These are phyloP conservation scores for Pyricularia grisea DNA, from an alignment of 2,329 filamentous ascomycete species.

Conservation along the genomic window DNA sequence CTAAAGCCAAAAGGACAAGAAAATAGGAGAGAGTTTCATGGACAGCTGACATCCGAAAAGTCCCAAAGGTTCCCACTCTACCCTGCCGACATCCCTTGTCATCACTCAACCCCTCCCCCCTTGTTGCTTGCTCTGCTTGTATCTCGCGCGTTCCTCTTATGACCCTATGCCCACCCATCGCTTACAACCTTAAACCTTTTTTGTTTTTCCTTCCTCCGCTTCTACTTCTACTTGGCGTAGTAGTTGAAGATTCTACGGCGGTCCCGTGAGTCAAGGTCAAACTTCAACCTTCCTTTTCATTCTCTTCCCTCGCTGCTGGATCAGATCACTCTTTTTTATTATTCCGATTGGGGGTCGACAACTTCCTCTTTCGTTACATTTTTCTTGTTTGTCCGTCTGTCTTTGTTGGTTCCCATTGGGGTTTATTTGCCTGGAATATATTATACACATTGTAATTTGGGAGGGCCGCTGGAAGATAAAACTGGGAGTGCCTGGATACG, in stretches of 20 bases:
- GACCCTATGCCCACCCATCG: slow-evolving; percentile 22
- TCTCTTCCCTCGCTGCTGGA: slow-evolving; percentile 43
- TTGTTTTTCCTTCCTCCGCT: slow-evolving; percentile 15
- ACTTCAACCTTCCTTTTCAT: slow-evolving; percentile 24
- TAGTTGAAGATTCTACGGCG: slow-evolving; percentile 33
- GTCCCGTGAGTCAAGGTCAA: slow-evolving; percentile 24
- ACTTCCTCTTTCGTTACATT: slow-evolving; percentile 17
- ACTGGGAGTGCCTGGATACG: neutral
- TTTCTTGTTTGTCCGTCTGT: neutral
- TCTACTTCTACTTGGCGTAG: slow-evolving; percentile 22
- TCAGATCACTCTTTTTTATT: slow-evolving; percentile 45
- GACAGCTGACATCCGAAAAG: slow-evolving; percentile 27
- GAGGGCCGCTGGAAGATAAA: slow-evolving; percentile 13
- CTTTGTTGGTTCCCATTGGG: neutral
- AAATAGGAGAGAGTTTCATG: slow-evolving; percentile 24
- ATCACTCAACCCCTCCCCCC: slow-evolving; percentile 2
- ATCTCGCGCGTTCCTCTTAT: slow-evolving; percentile 23
- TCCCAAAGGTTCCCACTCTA: slow-evolving; percentile 12
- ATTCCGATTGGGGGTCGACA: slow-evolving; percentile 21
- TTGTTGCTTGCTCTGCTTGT: neutral
- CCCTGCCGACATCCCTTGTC: neutral
- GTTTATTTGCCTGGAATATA: neutral
- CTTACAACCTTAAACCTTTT: slow-evolving; percentile 7
- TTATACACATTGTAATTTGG: slow-evolving; percentile 13
- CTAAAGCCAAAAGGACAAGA: neutral